Evolutionary conservation across 306 rosid genomes (phyloP).

Genomic region (Corylus americana): DNA sequence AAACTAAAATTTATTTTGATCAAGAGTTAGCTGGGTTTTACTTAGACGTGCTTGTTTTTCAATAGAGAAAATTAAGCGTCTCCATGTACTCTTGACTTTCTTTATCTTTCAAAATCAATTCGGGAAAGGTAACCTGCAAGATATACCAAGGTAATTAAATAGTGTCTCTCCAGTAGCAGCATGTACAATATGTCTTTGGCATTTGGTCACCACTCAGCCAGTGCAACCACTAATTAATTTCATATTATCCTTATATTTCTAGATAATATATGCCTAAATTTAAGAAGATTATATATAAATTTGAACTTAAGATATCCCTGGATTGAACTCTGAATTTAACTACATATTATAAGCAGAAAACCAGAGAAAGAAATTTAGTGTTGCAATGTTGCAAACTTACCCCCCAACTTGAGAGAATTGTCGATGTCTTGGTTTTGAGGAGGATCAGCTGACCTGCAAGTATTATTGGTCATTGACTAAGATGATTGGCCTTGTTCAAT

Average conservation of each 20-base stretch:
- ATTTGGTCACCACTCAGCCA: neutral
- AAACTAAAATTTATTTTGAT: neutral
- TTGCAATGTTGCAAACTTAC: constrained; percentile 22
- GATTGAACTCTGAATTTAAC: too few species aligned
- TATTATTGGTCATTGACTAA: too few species aligned
- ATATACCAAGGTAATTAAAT: neutral
- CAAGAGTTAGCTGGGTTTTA: neutral
- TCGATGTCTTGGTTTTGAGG: constrained; percentile 22
- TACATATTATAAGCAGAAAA: neutral
- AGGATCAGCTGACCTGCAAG: neutral
- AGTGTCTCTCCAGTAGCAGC: too few species aligned
- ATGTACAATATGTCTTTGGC: too few species aligned
- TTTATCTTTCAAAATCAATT: neutral
- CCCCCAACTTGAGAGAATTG: constrained; percentile 51
- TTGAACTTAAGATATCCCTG: too few species aligned
- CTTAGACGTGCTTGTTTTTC: neutral
- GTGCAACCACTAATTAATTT: too few species aligned
- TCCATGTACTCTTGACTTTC: neutral
- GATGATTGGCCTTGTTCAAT: too few species aligned
- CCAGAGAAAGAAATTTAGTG: neutral
- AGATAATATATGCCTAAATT: too few species aligned
- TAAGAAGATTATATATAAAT: too few species aligned
- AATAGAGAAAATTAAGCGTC: neutral
- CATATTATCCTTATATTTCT: too few species aligned
- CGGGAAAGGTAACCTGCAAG: constrained; percentile 1